These are phyloP conservation scores for Boletus pseudo-olivaceus DNA, from an alignment of 768 basidiomycete genomes.

Conservation along the genomic window DNA sequence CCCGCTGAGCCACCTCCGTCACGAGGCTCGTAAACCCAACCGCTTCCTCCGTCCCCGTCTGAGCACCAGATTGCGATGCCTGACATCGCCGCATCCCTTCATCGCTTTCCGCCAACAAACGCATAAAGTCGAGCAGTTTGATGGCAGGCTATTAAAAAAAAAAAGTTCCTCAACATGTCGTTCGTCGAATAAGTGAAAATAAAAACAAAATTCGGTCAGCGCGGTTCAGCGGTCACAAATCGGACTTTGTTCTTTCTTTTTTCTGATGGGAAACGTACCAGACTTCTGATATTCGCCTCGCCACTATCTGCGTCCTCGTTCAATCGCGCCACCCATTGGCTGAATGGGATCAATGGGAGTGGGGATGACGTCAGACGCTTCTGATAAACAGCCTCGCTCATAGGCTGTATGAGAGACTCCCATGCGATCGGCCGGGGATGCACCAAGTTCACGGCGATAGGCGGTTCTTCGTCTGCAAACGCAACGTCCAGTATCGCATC, in stretches of 20 bases:
- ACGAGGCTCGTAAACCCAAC: conserved; percentile 15
- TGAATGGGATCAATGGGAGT: conserved; percentile 32
- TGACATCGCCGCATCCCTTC: background rate
- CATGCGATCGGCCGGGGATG: conserved; percentile 33
- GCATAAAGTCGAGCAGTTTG: conserved; percentile 29
- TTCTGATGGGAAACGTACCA: conserved; percentile 31
- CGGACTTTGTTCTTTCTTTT: conserved; percentile 25
- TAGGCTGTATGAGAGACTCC: conserved; percentile 21
- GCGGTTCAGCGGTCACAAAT: conserved; percentile 27
- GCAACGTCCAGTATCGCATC: conserved; percentile 28
- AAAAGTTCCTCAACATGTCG: background rate
- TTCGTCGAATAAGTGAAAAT: background rate
- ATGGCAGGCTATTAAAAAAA: conserved; percentile 26
- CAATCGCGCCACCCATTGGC: conserved; percentile 34
- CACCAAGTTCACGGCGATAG: conserved; percentile 30
- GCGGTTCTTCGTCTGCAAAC: conserved; percentile 17
- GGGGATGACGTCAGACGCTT: conserved; percentile 3
- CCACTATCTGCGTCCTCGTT: background rate
- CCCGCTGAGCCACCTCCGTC: conserved; percentile 25
- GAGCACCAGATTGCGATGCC: background rate
- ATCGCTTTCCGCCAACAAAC: conserved; percentile 20
- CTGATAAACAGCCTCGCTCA: conserved; percentile 19
- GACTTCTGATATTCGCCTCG: conserved; percentile 24
- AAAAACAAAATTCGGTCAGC: background rate
- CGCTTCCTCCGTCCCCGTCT: background rate